Base-by-base conservation (phyloP, 768 basidiomycete genomes). In the Leccinum longicurvipes region DNA sequence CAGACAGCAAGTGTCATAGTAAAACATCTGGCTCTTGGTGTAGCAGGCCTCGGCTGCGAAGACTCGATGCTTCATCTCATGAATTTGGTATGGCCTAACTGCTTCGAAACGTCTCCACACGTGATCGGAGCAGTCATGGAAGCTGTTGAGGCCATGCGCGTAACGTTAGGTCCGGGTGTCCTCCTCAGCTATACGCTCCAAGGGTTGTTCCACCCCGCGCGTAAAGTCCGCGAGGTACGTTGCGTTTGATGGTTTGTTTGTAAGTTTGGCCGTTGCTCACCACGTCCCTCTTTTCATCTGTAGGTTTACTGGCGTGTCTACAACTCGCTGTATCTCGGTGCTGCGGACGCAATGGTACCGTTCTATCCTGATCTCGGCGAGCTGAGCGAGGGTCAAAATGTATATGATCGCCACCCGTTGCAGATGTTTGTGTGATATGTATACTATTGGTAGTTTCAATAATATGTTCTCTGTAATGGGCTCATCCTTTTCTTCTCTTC, bases 41-140 rank as follows among this genome's bases (percentile, higher is more conserved):
- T 97, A 6, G 95, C 97, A 1, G 97, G 97, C 46, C 82, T 98
- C 25, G 96, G 97, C 1, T 95, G 93, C 64, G 97, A 99, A 74
- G 97, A 99, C 73, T 96, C 96, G 12, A 91, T 98, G 85, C 81
- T 93, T 51, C 97, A 99, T 67, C 74, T 98, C 48, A 92, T 98
- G 87, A 99, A 99, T 70, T 83, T 99, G 25, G 91, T 98, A 14
- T 98, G 95, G 95, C 97, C 97, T 2, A 98, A 98, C 69, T 95
- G 94, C 73, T 98, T 98, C 72, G 96, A 98, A 77, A 96, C 95
- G 2, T 93, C 89, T 14, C 97, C 97, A 6, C 97, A 99, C 74
- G 95, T 99, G 57, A 98, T 98, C 59, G 93, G 93, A 29, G 92
- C 94, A 6, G 92, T 98, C 42, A 95, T 98, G 92, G 97, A 98